Evolutionary conservation across 1,139 yeast species (phyloP), one percentile per base, ranked within the genome.

Genomic region (Lodderomyces orthopsilosis): DNA sequence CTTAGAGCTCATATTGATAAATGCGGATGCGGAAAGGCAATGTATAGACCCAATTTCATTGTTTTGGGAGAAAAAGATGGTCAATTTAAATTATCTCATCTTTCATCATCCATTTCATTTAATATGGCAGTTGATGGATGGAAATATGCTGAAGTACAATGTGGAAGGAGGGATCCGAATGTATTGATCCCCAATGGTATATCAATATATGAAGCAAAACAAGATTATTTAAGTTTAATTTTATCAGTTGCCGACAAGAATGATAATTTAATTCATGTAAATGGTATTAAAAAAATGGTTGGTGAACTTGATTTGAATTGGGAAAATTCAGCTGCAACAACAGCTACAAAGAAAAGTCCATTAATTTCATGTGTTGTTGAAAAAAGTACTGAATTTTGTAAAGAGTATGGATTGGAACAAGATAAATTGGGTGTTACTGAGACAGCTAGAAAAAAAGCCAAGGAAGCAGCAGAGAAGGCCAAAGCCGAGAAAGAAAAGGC

Each of bases 171-270:
- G 21, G 65, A 56, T 39, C 64, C 63, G 18, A 65, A 65, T 46
- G 65, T 61, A 4, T 53, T 69, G 37, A 64, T 69, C 33, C 74
- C 75, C 3, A 69, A 68, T 51, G 73, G 73, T 4, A 42, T 42
- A 8, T 39, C 41, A 14, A 42, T 45, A 46, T 45, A 37, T 41
- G 46, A 44, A 24, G 33, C 35, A 18, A 24, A 32, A 14, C 14
- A 26, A n/a, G 75, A 70, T 52, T 53, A 57, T 37, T 27, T 68
- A 47, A 60, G 71, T 1, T 46, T 70, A 27, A 47, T 68, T 21
- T 54, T 63, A n/a, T 66, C 73, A 4, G 55, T 66, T 18, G 55
- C 68, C 4, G 76, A 70, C 46, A 54, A 57, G 23, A 66, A 73
- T 1, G 66, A 65, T 24, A 63, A 63, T 39, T 48, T 57, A 12